Evolutionary conservation across 2,329 filamentous ascomycete genomes (phyloP).

Genomic region (Coniochaeta pulveracea): DNA sequence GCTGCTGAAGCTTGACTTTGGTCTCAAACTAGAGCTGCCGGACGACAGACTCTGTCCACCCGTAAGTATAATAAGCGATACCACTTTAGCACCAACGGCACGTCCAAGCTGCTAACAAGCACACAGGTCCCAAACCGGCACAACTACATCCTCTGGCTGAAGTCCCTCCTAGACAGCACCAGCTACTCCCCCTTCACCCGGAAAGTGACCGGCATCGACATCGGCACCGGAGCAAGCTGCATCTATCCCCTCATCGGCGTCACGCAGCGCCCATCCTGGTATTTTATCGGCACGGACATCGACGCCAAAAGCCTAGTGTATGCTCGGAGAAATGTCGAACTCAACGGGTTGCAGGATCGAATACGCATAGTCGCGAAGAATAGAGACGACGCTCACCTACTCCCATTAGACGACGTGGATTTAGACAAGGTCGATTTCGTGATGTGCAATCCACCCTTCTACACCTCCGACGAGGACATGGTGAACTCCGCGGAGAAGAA

Average conservation of each 20-base stretch:
- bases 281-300: constrained; percentile 67
- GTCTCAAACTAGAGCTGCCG: constrained; percentile 58
- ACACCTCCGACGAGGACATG: constrained; percentile 63
- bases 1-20: constrained; percentile 66
- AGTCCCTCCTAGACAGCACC: constrained; percentile 66
- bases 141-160: constrained; percentile 87
- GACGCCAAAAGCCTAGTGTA: constrained; percentile 57
- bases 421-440: constrained; percentile 58
- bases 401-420: constrained; percentile 48
- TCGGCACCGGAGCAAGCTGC: constrained; percentile 82
- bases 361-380: constrained; percentile 52
- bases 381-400: constrained; percentile 34
- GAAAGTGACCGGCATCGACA: constrained; percentile 62
- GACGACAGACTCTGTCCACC: constrained; percentile 77
- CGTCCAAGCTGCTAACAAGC: constrained; percentile 3
- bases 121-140: constrained; percentile 54
- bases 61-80: constrained; percentile 31
- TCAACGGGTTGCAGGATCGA: constrained; percentile 52
- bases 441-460: constrained; percentile 96
- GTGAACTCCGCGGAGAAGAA: constrained; percentile 54
- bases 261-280: constrained; percentile 58
- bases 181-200: constrained; percentile 34
- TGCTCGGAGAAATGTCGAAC: constrained; percentile 54
- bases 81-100: neutral
- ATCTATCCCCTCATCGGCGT: constrained; percentile 85